Base-by-base conservation (phyloP, 352 stramenopile species). In the Globisporangium yorkense region DNA sequence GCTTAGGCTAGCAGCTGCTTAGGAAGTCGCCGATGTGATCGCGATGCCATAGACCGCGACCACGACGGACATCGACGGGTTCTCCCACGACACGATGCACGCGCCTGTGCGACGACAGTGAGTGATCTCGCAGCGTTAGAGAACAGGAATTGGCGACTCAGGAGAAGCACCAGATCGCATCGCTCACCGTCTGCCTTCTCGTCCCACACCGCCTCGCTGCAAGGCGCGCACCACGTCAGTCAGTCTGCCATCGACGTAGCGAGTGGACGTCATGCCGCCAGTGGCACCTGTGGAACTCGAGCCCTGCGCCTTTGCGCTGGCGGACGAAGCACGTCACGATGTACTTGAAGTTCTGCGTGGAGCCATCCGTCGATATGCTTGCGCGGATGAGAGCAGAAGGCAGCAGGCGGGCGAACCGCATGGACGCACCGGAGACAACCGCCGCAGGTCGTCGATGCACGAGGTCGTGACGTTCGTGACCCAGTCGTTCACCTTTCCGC, bases 271-370 rank as follows among this genome's bases (percentile, higher is more conserved):
- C 41, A 13, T 9, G 41, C n/a, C 3, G 13, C 41, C n/a, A 52
- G 27, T 10, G 29, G 4, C 40, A 79, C 77, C 75, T 85, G 56
- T 68, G 71, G 31, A 88, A 61, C 52, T 92, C 80, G 39, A 90
- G 33, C 10, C 82, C 80, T 12, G 58, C 78, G 16, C 76, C 78
- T 46, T 89, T 89, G 51, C 75, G 73, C 60, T 92, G 78, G 1
- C 77, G 71, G 41, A 92, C 61, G 51, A 78, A 74, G 50, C 80
- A 90, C 49, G 78, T 84, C 5, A 89, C 78, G 40, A 92, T 83
- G 64, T 88, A 92, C 66, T 92, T 92, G 76, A 92, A 92, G 61
- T 92, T 86, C 82, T 92, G 56, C 18, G 40, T 10, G 24, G 33
- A 37, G 33, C 33, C 33, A 37, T 16, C n/a, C 18, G 2, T 27